Conservation (phyloP, 257 asterid genomes). For the Nicotiana attenuata region DNA sequence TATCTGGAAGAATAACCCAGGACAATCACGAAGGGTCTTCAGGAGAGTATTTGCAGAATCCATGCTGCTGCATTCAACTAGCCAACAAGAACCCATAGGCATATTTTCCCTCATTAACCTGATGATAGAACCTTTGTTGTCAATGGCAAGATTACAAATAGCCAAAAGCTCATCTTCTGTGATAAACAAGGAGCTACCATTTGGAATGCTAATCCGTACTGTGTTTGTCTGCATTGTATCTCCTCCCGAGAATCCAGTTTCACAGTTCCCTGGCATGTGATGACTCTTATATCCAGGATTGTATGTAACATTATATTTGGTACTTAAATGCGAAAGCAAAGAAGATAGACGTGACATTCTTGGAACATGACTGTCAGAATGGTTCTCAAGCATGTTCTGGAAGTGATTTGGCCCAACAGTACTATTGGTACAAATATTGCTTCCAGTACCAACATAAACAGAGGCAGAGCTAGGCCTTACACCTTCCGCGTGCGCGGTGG, state of each 20-base stretch:
- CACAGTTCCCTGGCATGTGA: constrained; percentile 25
- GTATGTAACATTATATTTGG: constrained; percentile 41
- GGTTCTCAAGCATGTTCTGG: constrained; percentile 42
- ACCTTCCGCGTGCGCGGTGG: constrained; percentile 37
- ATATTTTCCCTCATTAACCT: constrained; percentile 43
- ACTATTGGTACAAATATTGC: constrained; percentile 31
- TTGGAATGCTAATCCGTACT: constrained; percentile 44
- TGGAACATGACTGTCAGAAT: constrained; percentile 37
- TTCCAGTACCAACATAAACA: constrained; percentile 37
- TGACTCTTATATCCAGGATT: constrained; percentile 32
- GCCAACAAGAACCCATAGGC: constrained; percentile 45
- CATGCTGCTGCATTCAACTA: constrained; percentile 56
- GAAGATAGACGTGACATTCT: constrained; percentile 48
- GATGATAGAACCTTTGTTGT: constrained; percentile 45
- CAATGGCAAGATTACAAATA: constrained; percentile 52
- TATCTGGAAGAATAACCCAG: constrained; percentile 55
- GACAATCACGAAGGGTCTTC: constrained; percentile 46
- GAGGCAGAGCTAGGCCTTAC: constrained; percentile 37
- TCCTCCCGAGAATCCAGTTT: constrained; percentile 26
- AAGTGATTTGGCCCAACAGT: constrained; percentile 49
- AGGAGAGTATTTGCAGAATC: constrained; percentile 47
- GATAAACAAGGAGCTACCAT: constrained; percentile 29
- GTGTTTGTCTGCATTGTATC: constrained; percentile 33
- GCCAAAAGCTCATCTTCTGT: constrained; percentile 53
- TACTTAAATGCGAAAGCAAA: constrained; percentile 38